Percentiles rank a stretch among this genome's conserved stretches.
These are phyloP conservation scores for Dalbergia cochinchinensis DNA, from an alignment of 306 rosid species.

Conservation along the genomic window DNA sequence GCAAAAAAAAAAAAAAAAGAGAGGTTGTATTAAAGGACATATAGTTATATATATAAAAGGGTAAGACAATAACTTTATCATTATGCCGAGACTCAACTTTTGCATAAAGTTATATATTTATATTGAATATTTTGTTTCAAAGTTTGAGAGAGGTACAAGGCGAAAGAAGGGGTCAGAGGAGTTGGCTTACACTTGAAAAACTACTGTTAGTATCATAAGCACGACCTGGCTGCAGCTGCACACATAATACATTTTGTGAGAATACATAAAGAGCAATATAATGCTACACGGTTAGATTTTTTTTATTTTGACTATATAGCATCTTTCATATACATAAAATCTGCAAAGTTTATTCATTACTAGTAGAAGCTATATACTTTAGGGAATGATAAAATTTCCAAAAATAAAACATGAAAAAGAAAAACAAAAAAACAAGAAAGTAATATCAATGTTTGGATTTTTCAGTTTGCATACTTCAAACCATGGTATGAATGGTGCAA, in stretches of 20 bases:
- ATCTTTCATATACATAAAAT: not conserved
- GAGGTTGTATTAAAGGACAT: not conserved
- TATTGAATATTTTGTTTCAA: not conserved
- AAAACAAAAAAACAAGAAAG: not conserved
- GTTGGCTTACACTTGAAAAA: constrained; percentile 38
- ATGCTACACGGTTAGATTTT: too few relatives aligned
- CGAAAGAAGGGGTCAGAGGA: constrained; percentile 57
- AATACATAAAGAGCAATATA: not conserved
- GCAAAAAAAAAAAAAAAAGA: not conserved
- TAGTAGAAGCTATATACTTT: not conserved
- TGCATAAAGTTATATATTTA: too few relatives aligned
- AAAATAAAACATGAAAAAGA: not conserved
- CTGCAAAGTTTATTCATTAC: not conserved
- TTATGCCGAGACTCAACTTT: too few relatives aligned
- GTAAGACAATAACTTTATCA: too few relatives aligned
- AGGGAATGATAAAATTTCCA: not conserved
- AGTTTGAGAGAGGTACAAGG: constrained; percentile 51
- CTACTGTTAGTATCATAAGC: constrained; percentile 7
- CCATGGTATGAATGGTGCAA: too few relatives aligned
- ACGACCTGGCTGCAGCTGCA: not conserved
- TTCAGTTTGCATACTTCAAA: too few relatives aligned
- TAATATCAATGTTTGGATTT: not conserved
- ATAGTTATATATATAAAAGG: not conserved
- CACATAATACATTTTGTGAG: not conserved
- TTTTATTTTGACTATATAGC: too few relatives aligned